Percentiles rank a stretch among this genome's conserved stretches.
phyloP scores from a whole-genome alignment of 2,329 filamentous ascomycete species.

The Alternaria sp. region DNA sequence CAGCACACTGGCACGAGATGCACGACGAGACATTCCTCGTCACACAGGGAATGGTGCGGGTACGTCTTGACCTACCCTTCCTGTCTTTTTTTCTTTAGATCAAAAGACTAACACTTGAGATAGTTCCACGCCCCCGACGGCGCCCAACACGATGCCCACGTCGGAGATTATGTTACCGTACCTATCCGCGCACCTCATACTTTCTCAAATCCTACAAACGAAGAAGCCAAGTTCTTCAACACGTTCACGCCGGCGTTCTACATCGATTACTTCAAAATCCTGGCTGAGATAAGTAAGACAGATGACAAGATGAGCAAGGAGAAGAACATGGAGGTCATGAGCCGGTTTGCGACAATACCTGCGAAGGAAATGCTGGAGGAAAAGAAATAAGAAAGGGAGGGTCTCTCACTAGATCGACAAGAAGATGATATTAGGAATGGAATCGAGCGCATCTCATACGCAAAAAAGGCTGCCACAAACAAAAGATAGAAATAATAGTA shows the following conservation, averaged over 20 bases:
- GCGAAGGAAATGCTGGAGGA: conserved; percentile 52
- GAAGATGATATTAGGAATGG: neutral
- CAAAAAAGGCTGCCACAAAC: neutral
- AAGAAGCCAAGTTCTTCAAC: conserved; percentile 65
- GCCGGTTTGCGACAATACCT: conserved; percentile 60
- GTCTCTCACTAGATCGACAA: neutral
- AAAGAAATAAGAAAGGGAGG: conserved; percentile 15
- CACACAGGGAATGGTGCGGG: conserved; percentile 57
- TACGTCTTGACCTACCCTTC: neutral
- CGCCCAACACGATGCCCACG: conserved; percentile 58
- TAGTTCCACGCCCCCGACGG: conserved; percentile 61
- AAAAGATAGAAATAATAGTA: neutral
- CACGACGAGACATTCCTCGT: conserved; percentile 66
- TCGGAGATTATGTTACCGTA: conserved; percentile 65
- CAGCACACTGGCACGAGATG: conserved; percentile 66
- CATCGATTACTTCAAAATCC: conserved; percentile 66
- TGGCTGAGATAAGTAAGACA: conserved; percentile 57
- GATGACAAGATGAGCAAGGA: conserved; percentile 60
- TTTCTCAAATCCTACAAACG: conserved; percentile 64
- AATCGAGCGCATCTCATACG: neutral
- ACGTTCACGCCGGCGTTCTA: conserved; percentile 67
- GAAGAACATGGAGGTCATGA: conserved; percentile 60
- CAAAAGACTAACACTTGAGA: neutral
- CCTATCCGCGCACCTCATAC: conserved; percentile 65
- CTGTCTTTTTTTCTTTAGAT: neutral